A percentile compares a stretch with the other conserved stretches of the same genome.
Evolutionary conservation across 768 basidiomycete genomes (phyloP).

Genomic region (Chlorophyllum brunneum): DNA sequence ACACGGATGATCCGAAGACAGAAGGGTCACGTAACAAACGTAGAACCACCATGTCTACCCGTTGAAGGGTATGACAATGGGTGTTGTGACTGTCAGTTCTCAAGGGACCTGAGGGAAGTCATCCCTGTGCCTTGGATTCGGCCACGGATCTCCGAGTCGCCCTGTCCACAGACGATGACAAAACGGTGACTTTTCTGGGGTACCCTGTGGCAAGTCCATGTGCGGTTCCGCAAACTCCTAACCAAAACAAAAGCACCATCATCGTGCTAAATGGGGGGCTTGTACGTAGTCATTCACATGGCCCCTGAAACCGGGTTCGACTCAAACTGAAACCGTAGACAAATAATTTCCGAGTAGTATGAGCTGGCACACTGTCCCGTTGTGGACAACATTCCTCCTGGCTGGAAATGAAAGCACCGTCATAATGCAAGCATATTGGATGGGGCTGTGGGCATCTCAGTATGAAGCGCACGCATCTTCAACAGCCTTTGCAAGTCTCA

Average conservation of each 20-base stretch:
- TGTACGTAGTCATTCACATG: neutral
- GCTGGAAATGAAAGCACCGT: conserved; percentile 21
- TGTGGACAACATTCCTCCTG: conserved; percentile 21
- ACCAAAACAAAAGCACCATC: too few relatives aligned
- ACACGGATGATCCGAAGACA: neutral
- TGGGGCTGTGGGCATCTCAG: conserved; percentile 44
- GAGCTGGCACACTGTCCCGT: conserved; percentile 16
- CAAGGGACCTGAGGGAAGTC: neutral
- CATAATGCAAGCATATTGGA: conserved; percentile 33
- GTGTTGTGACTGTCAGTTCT: neutral
- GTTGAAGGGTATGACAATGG: neutral
- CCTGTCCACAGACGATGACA: too few relatives aligned
- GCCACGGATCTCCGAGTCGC: too few relatives aligned
- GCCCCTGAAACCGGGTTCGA: neutral
- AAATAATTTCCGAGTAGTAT: neutral
- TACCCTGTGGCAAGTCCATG: too few relatives aligned
- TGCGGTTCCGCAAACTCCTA: too few relatives aligned
- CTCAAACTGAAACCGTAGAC: neutral
- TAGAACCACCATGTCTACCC: neutral
- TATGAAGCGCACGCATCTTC: conserved; percentile 30
- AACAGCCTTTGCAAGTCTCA: conserved; percentile 35
- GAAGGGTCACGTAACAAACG: neutral
- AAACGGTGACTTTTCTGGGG: too few relatives aligned
- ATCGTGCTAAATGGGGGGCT: too few relatives aligned
- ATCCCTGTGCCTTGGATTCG: too few relatives aligned